Evolutionary conservation across 2,329 filamentous ascomycete species (phyloP).

Genomic region (Orbilia javanica): DNA sequence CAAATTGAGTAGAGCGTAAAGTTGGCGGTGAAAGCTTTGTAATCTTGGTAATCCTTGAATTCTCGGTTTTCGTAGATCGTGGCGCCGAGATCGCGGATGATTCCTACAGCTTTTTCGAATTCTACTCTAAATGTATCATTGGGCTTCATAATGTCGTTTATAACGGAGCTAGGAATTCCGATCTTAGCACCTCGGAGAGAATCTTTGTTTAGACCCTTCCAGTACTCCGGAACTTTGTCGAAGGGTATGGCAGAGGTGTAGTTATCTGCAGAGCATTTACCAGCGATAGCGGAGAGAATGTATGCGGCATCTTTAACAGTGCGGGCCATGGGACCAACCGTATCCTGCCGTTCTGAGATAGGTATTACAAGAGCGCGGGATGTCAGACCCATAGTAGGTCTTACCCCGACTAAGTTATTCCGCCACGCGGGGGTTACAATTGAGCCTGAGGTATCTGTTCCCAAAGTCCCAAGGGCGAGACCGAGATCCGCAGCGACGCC

Average conservation of each 20-base stretch:
- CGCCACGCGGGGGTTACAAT: constrained; percentile 71
- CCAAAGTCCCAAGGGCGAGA: constrained; percentile 72
- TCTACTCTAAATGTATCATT: background rate
- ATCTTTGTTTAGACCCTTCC: constrained; percentile 26
- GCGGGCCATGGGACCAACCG: constrained; percentile 75
- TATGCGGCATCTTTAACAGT: constrained; percentile 78
- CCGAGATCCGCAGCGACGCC: constrained; percentile 73
- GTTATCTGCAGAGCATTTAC: constrained; percentile 74
- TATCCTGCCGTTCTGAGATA: constrained; percentile 76
- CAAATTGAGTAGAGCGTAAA: background rate
- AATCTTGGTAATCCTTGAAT: constrained; percentile 31
- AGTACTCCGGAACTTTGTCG: constrained; percentile 39
- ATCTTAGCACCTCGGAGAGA: constrained; percentile 49
- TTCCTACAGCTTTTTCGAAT: constrained; percentile 37
- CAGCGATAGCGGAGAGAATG: constrained; percentile 77
- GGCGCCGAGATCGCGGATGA: constrained; percentile 31
- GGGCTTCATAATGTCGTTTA: background rate
- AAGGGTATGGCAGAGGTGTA: constrained; percentile 69
- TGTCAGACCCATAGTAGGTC: constrained; percentile 76
- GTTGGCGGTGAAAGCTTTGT: constrained; percentile 1
- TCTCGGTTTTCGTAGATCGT: constrained; percentile 41
- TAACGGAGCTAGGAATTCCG: constrained; percentile 37
- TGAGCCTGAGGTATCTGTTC: constrained; percentile 73
- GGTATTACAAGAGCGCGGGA: constrained; percentile 75
- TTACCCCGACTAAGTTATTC: constrained; percentile 77